Evolutionary conservation across 1,284 basidiomycete species (phyloP).

Genomic region (Leccinum angustisporum): DNA sequence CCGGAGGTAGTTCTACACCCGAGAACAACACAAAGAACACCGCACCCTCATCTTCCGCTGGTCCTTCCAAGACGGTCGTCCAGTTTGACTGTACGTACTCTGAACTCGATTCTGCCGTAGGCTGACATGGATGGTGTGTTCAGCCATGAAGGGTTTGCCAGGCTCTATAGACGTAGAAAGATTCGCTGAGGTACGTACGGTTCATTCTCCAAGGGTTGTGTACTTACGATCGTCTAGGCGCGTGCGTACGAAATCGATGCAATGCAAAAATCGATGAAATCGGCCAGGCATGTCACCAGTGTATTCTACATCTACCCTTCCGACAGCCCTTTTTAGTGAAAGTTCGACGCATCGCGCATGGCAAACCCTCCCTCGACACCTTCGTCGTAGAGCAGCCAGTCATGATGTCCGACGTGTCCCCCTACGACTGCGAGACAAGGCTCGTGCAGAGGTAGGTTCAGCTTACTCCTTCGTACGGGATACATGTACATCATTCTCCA

Average conservation of each 20-base stretch:
- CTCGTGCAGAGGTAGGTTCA: constrained; percentile 69
- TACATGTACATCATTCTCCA: constrained; percentile 33
- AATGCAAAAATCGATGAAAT: constrained; percentile 83
- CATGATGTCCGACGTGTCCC: constrained; percentile 93
- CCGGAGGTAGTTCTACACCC: constrained; percentile 20
- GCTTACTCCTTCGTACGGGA: background rate
- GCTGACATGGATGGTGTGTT: background rate
- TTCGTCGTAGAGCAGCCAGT: constrained; percentile 87
- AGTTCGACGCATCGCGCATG: constrained; percentile 80
- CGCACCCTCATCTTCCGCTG: constrained; percentile 28
- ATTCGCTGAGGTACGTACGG: constrained; percentile 70
- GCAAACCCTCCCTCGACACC: constrained; percentile 86
- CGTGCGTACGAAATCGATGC: constrained; percentile 85
- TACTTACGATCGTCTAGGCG: constrained; percentile 47
- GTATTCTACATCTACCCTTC: background rate
- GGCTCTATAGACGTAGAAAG: constrained; percentile 81
- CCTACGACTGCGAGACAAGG: constrained; percentile 72
- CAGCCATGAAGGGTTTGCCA: constrained; percentile 64
- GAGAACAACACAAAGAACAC: constrained; percentile 17
- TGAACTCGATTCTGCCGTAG: background rate
- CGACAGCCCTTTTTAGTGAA: constrained; percentile 36
- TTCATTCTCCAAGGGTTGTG: background rate
- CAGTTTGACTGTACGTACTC: constrained; percentile 41
- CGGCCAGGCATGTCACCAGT: constrained; percentile 54
- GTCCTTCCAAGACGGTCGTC: constrained; percentile 40